A percentile compares a stretch with the other conserved stretches of the same genome.
Evolutionary conservation across 179 eudicot species (phyloP).

Genomic region (Camellia oleifera): DNA sequence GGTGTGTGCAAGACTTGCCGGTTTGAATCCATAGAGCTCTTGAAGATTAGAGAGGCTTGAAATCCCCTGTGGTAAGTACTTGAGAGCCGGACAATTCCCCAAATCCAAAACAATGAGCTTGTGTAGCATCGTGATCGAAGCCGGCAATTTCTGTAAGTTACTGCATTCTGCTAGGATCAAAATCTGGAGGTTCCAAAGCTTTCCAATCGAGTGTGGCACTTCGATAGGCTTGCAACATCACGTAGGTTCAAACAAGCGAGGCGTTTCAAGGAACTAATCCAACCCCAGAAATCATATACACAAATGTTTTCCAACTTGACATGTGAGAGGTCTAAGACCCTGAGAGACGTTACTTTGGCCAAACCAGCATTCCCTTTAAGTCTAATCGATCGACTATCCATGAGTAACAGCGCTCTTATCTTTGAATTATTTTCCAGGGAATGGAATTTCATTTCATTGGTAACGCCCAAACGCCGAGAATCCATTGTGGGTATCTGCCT

Average conservation of each 20-base stretch:
- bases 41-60: slow-evolving; percentile 32
- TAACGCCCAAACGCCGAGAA: neutral
- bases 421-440: neutral
- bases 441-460: neutral
- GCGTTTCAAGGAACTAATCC: slow-evolving; percentile 29
- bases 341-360: neutral
- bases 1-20: neutral
- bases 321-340: neutral
- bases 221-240: slow-evolving; percentile 31
- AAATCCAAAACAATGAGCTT: slow-evolving; percentile 31
- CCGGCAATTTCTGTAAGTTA: slow-evolving; percentile 29
- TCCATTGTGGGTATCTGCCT: neutral
- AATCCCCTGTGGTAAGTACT: slow-evolving; percentile 29
- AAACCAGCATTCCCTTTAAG: neutral
- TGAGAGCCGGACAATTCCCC: slow-evolving; percentile 36
- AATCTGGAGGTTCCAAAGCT: slow-evolving; percentile 25
- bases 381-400: neutral
- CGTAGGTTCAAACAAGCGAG: slow-evolving; percentile 31
- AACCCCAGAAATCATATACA: neutral
- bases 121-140: slow-evolving; percentile 25
- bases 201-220: slow-evolving; percentile 31
- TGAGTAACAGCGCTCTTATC: neutral
- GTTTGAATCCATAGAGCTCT: slow-evolving; percentile 36
- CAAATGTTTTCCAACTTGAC: neutral
- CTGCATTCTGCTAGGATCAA: slow-evolving; percentile 36